Evolutionary conservation across 257 asterid species (phyloP), one percentile per base, ranked within the genome.

Genomic region (Plantago elongata): DNA sequence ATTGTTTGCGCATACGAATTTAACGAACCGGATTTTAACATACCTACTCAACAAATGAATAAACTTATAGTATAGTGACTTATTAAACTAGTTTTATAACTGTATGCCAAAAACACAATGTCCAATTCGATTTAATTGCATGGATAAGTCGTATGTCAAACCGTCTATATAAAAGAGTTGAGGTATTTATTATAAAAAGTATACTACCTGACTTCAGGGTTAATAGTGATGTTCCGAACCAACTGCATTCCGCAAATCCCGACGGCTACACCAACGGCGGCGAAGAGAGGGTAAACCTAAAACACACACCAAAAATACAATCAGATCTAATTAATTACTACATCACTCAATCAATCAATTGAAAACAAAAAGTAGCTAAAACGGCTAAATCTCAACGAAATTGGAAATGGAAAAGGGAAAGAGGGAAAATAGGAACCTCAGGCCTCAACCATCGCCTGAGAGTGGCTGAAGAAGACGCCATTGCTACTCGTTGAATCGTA

Each of bases 171-270:
- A n/a, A n/a, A n/a, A n/a, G n/a, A n/a, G n/a, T n/a, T n/a, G n/a
- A n/a, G n/a, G n/a, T n/a, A n/a, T n/a, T n/a, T n/a, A n/a, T 6
- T 7, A 54, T 9, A 22, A 11, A 11, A 13, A 12, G 7, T 14
- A 6, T 11, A 42, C 3, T 60, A 60, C 64, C 64, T 60, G 50
- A 60, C 64, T 60, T 60, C 64, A 45, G 64, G 64, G 6, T 60
- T 60, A 44, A 51, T 44, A 27, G 64, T 16, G 17, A 60, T 60
- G 34, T 60, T 60, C 7, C 64, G 52, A 17, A 60, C 7, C 64
- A 60, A 60, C 34, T 60, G 64, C 64, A 60, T 44, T 11, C 64
- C 64, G 64, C 64, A 60, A 44, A 60, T 60, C 42, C 64, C 64
- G 64, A 60, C 52, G 42, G 64, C 64, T 22, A 60, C 27, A 60